phyloP scores from a whole-genome alignment of 495 filamentous ascomycete genomes.

The Hypoxylon trugodes region DNA sequence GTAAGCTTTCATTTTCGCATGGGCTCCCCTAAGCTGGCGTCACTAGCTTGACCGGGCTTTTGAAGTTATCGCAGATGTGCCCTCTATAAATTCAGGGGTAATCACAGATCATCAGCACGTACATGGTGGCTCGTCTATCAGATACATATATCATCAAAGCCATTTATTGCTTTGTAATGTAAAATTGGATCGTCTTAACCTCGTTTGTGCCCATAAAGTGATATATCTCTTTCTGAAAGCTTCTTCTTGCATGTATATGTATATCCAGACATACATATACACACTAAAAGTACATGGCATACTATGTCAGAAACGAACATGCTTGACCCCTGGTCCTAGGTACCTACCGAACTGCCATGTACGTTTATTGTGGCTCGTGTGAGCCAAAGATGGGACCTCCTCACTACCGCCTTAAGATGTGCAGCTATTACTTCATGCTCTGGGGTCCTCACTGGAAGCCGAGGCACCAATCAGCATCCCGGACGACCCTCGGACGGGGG shows the following conservation, averaged over 20 bases:
- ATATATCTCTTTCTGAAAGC: too few species aligned
- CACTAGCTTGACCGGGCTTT: not conserved
- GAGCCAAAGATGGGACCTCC: slow-evolving; percentile 3
- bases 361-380: slow-evolving; percentile 12
- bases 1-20: slow-evolving; percentile 5
- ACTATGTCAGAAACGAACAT: too few species aligned
- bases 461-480: slow-evolving; percentile 28
- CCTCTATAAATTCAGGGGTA: slow-evolving; percentile 18
- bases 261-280: too few species aligned
- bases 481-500: slow-evolving; percentile 18
- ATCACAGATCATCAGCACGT: not conserved
- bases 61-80: not conserved
- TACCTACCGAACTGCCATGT: slow-evolving; percentile 7
- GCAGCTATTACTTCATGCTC: slow-evolving; percentile 36
- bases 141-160: slow-evolving; percentile 4
- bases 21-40: too few species aligned
- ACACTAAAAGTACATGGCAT: too few species aligned
- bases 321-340: not conserved
- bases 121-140: not conserved
- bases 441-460: slow-evolving; percentile 18
- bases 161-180: not conserved
- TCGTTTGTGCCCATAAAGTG: too few species aligned
- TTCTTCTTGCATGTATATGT: too few species aligned
- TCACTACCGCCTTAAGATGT: slow-evolving; percentile 26
- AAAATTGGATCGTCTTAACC: not conserved